Conservation (phyloP, 805 yeast genomes). For the Kluyveromyces nonfermentans region DNA sequence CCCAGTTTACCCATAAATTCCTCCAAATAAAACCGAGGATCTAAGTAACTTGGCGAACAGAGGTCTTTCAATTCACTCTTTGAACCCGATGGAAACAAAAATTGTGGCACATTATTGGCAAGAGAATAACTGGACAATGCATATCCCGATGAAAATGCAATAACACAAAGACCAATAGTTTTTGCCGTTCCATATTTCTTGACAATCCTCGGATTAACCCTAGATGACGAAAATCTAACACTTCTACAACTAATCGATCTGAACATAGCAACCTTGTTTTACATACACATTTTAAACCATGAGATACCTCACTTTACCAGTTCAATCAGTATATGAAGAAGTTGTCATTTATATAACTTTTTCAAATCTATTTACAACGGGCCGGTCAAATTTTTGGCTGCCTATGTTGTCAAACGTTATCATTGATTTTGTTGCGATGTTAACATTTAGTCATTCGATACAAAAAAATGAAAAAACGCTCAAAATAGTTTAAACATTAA, state of each 20-base stretch:
- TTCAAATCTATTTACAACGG: not conserved
- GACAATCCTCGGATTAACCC: not conserved
- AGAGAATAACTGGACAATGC: not conserved
- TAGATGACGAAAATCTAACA: not conserved
- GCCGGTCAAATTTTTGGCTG: not conserved
- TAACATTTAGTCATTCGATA: not conserved
- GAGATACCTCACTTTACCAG: too few species aligned
- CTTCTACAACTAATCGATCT: not conserved
- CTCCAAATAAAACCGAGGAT: constrained; percentile 7
- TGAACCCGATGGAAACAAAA: constrained; percentile 22
- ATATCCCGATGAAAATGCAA: not conserved
- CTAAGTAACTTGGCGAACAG: constrained; percentile 20
- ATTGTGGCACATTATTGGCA: not conserved
- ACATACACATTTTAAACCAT: not conserved
- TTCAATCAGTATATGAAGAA: too few species aligned
- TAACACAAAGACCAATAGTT: not conserved
- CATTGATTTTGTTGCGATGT: not conserved
- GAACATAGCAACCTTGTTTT: not conserved
- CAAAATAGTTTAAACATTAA: too few species aligned
- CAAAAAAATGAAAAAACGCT: too few species aligned
- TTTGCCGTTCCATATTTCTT: not conserved
- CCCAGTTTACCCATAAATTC: not conserved
- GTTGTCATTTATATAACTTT: not conserved
- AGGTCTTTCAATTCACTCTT: constrained; percentile 14
- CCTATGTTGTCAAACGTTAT: not conserved